These are phyloP conservation scores for Russula sp. DNA, from an alignment of 768 basidiomycete species.

Conservation along the genomic window DNA sequence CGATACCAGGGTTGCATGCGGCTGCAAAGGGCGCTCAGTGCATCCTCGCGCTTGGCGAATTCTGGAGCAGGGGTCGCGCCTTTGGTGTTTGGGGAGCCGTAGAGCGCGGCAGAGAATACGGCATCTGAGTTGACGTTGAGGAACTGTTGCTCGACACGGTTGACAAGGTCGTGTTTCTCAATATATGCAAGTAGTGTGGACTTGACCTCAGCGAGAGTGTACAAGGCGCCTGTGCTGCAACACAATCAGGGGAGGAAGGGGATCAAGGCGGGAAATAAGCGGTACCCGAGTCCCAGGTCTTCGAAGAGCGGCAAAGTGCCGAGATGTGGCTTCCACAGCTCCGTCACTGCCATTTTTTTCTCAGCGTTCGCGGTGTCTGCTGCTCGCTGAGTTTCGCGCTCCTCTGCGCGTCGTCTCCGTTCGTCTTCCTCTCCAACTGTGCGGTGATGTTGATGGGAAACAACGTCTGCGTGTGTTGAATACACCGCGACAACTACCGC, in stretches of 20 bases:
- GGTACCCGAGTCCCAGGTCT: conserved; percentile 58
- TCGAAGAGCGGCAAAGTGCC: conserved; percentile 54
- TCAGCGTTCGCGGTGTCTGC: conserved; percentile 43
- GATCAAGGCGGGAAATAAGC: background rate
- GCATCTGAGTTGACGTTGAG: conserved; percentile 55
- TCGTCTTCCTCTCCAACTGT: conserved; percentile 64
- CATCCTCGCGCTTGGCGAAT: conserved; percentile 63
- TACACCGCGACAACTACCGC: conserved; percentile 41
- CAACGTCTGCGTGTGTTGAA: conserved; percentile 50
- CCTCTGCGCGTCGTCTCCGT: conserved; percentile 55
- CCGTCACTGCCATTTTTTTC: conserved; percentile 49
- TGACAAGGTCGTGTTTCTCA: conserved; percentile 51
- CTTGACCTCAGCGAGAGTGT: conserved; percentile 52
- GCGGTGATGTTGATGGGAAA: conserved; percentile 43
- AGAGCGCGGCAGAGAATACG: conserved; percentile 30
- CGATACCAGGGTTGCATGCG: conserved; percentile 80
- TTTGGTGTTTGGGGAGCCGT: conserved; percentile 29
- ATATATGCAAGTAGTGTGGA: conserved; percentile 59
- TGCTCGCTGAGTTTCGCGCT: conserved; percentile 46
- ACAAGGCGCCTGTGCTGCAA: conserved; percentile 47
- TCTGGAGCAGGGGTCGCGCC: conserved; percentile 29
- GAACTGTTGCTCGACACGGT: conserved; percentile 58
- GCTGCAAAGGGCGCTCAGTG: conserved; percentile 45
- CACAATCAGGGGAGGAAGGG: background rate
- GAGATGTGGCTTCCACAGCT: conserved; percentile 73